These are phyloP conservation scores for Spathaspora girioi DNA, from an alignment of 805 yeast species.

Conservation along the genomic window DNA sequence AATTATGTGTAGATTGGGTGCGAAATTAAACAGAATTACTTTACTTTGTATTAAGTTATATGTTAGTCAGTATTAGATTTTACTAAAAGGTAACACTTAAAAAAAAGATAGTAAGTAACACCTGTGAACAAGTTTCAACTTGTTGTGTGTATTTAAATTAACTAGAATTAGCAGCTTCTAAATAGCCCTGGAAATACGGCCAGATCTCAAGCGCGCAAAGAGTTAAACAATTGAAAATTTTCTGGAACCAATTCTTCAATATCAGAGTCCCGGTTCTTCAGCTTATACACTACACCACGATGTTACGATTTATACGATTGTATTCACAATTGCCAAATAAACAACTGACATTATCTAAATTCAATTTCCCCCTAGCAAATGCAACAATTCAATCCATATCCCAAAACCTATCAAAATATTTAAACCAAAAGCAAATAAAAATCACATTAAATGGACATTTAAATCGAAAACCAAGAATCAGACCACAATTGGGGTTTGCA, in stretches of 20 bases:
- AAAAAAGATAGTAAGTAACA: too few relatives aligned
- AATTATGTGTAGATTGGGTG: too few relatives aligned
- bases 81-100: too few relatives aligned
- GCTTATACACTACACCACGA: not conserved
- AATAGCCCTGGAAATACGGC: not conserved
- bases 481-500: slow-evolving; percentile 71
- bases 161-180: not conserved
- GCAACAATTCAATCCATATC: slow-evolving; percentile 17
- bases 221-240: not conserved
- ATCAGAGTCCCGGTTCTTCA: not conserved
- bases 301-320: not conserved
- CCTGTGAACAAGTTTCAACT: not conserved
- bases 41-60: too few relatives aligned
- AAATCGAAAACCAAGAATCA: slow-evolving; percentile 64
- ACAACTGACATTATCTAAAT: slow-evolving; percentile 22
- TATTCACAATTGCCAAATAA: slow-evolving; percentile 18
- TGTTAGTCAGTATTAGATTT: too few relatives aligned
- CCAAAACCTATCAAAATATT: slow-evolving; percentile 8
- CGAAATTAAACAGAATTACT: too few relatives aligned
- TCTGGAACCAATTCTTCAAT: not conserved
- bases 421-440: slow-evolving; percentile 9
- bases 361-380: slow-evolving; percentile 34
- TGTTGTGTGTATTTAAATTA: not conserved
- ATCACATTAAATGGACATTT: slow-evolving; percentile 81
- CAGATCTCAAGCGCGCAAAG: not conserved